These are phyloP conservation scores for Fusarium marasasianum DNA, from an alignment of 2,329 filamentous ascomycete genomes.

Conservation along the genomic window DNA sequence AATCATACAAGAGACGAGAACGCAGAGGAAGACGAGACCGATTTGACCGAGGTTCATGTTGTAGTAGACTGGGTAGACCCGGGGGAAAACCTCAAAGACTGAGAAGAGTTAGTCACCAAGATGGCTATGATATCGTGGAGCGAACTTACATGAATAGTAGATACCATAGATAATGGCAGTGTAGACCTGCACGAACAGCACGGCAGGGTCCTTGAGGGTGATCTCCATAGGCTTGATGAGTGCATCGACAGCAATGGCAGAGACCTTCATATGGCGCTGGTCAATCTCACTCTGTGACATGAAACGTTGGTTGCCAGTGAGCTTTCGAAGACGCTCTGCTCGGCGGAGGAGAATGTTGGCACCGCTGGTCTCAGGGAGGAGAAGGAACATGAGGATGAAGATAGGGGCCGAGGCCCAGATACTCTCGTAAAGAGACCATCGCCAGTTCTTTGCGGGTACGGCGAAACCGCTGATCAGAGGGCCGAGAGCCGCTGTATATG, in stretches of 20 bases:
- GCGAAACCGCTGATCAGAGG: constrained; percentile 69
- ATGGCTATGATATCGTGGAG: too few relatives aligned
- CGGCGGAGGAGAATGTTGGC: constrained; percentile 69
- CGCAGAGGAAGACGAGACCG: constrained; percentile 68
- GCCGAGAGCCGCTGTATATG: constrained; percentile 61
- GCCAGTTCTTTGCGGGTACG: constrained; percentile 66
- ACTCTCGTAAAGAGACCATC: constrained; percentile 73
- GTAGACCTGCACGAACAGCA: constrained; percentile 70
- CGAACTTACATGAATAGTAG: constrained; percentile 61
- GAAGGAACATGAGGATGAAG: constrained; percentile 68
- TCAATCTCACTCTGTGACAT: constrained; percentile 72
- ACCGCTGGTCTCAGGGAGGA: constrained; percentile 71
- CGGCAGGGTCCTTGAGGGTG: constrained; percentile 68
- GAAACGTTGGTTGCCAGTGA: constrained; percentile 66
- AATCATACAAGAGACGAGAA: constrained; percentile 66
- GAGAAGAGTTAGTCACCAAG: constrained; percentile 11
- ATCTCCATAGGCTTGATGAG: constrained; percentile 70
- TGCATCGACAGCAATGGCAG: constrained; percentile 60
- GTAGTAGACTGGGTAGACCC: constrained; percentile 69
- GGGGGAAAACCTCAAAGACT: constrained; percentile 72
- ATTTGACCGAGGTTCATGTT: constrained; percentile 66
- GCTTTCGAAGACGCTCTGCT: constrained; percentile 67
- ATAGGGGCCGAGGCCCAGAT: constrained; percentile 69
- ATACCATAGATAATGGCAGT: constrained; percentile 69
- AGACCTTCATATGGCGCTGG: constrained; percentile 61